Evolutionary conservation across 176 grass and related monocot species (phyloP), one percentile per base, ranked within the genome.

Genomic region (Hordeum marinum): DNA sequence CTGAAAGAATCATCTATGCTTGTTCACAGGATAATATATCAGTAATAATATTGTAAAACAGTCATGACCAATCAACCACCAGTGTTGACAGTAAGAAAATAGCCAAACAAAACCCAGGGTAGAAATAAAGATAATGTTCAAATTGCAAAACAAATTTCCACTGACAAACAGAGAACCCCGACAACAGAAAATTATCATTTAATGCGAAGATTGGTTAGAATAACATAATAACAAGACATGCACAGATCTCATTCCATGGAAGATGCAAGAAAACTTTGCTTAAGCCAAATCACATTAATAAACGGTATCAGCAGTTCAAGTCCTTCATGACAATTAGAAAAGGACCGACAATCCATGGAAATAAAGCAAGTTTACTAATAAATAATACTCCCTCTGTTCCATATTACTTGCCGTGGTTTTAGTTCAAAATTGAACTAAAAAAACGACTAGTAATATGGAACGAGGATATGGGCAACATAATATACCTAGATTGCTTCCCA

Each of bases 401-500:
- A 43, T 41, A 41, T 41, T 41, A 41, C 40, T 41, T 41, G 29
- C 2, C 2, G 29, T 29, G 29, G 29, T 29, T 29, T 29, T 29
- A 29, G 29, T 29, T 29, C 29, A 29, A 29, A 29, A 1, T 42
- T 42, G 41, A 42, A 42, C 41, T 43, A 43, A 43, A 43, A 12
- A 11, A 10, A 43, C 0, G 11, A 43, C 42, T 3, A 41, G 40
- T 41, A 41, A 43, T 12, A 43, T 43, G 42, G 10, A 43, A 43
- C 42, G 42, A 43, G 42, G 11, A 48, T 50, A 29, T 41, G 62
- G 15, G 43, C n/a, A 77, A 80, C 66, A 81, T 54, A 77, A 57
- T 48, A 52, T 94, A 94, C 96, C 96, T 92, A 40, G 96, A 98
- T 87, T 98, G 91, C 75, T 92, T 89, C 29, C 96, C 96, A 68